phyloP scores from a whole-genome alignment of 495 filamentous ascomycete species.

The Cryomyces minteri region DNA sequence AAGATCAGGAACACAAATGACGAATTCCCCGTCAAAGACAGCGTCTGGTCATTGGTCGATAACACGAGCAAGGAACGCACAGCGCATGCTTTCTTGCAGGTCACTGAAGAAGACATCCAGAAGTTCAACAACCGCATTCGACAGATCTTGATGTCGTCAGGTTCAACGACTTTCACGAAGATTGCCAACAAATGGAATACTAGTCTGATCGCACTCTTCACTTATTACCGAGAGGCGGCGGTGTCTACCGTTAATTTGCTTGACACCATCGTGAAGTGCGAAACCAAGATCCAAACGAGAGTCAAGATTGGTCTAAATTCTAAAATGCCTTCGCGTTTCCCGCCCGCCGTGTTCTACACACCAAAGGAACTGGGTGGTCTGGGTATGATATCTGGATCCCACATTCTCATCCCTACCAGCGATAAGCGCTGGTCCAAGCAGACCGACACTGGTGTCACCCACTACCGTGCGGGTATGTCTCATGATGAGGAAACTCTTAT shows the following conservation, averaged over 20 bases:
- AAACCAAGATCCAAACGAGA: conserved; percentile 98
- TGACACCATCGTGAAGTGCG: conserved; percentile 98
- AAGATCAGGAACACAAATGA: conserved; percentile 92
- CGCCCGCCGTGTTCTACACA: conserved; percentile 96
- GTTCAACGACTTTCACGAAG: conserved; percentile 98
- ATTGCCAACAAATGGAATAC: conserved; percentile 99
- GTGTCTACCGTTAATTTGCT: conserved; percentile 93
- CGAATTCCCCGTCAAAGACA: conserved; percentile 94
- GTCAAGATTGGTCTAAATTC: conserved; percentile 99
- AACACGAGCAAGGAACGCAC: conserved; percentile 94
- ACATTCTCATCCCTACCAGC: conserved; percentile 94
- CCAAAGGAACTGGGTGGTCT: conserved; percentile 96
- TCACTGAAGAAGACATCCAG: conserved; percentile 94
- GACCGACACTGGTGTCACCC: conserved; percentile 91
- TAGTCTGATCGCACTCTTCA: conserved; percentile 94
- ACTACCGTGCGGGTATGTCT: conserved; percentile 96
- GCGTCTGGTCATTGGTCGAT: conserved; percentile 93
- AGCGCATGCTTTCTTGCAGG: conserved; percentile 93
- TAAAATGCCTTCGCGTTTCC: conserved; percentile 99
- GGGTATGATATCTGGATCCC: conserved; percentile 97
- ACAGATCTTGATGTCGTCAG: conserved; percentile 97
- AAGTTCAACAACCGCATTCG: conserved; percentile 99
- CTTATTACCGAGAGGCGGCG: conserved; percentile 95
- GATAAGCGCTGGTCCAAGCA: conserved; percentile 98
- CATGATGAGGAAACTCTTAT: conserved; percentile 97